phyloP scores from a whole-genome alignment of 2,329 filamentous ascomycete genomes.

The Exophiala xenobiotica region DNA sequence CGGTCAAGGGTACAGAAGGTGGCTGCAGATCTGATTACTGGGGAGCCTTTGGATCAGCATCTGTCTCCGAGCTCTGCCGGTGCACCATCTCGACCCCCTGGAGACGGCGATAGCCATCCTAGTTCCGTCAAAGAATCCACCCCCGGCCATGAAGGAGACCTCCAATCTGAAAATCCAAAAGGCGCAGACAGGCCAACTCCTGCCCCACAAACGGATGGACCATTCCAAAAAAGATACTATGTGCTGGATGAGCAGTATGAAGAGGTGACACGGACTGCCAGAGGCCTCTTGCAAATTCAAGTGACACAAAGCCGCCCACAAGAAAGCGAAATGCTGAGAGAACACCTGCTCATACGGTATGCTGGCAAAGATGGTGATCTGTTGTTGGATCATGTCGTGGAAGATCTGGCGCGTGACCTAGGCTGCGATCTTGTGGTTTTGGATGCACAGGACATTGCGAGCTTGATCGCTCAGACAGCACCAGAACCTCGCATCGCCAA shows the following conservation, averaged over 20 bases:
- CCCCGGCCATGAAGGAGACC: not conserved
- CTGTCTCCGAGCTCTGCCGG: constrained; percentile 4
- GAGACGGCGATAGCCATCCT: not conserved
- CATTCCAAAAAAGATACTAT: constrained; percentile 21
- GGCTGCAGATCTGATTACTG: constrained; percentile 18
- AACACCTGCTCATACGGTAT: constrained; percentile 60
- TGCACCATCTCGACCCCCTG: constrained; percentile 5
- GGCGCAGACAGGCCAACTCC: not conserved
- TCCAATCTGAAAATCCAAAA: not conserved
- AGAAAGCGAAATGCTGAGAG: constrained; percentile 51
- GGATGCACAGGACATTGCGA: constrained; percentile 48
- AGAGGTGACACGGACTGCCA: constrained; percentile 26
- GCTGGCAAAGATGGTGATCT: constrained; percentile 55
- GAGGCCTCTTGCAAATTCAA: constrained; percentile 23
- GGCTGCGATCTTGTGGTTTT: constrained; percentile 43
- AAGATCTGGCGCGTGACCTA: constrained; percentile 61
- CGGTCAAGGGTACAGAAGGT: constrained; percentile 18
- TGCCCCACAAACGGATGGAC: not conserved
- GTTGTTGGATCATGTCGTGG: constrained; percentile 61
- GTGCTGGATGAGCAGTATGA: constrained; percentile 26
- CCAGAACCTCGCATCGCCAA: constrained; percentile 11
- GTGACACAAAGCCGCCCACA: constrained; percentile 34
- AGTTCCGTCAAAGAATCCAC: not conserved
- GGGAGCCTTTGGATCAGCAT: constrained; percentile 15
- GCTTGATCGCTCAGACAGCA: constrained; percentile 36